Percentiles rank a stretch among this genome's conserved stretches.
phyloP scores from a whole-genome alignment of 2,329 filamentous ascomycete genomes.

The Colletotrichum sp. region DNA sequence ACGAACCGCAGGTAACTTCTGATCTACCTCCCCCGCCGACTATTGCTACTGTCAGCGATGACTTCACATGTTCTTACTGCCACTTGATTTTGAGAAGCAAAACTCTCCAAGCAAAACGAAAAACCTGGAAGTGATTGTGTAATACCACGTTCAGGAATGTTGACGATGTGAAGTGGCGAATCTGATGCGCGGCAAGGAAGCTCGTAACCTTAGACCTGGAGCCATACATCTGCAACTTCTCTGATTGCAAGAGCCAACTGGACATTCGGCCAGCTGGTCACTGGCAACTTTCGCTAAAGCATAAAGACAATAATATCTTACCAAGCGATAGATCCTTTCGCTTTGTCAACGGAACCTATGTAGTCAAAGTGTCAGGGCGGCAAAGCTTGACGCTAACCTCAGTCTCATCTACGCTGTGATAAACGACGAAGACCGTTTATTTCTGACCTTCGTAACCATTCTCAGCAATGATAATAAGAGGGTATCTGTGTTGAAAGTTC shows the following conservation, averaged over 20 bases:
- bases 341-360: neutral
- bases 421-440: neutral
- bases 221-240: neutral
- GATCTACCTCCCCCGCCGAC: neutral
- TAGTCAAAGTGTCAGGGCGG: neutral
- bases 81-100: neutral
- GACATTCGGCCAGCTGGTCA: neutral
- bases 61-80: neutral
- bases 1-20: neutral
- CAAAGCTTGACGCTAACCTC: neutral
- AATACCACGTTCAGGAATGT: neutral
- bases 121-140: neutral
- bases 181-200: neutral
- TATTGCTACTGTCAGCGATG: neutral
- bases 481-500: neutral
- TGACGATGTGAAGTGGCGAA: neutral
- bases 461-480: too few species aligned
- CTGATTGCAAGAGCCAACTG: neutral
- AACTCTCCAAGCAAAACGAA: neutral
- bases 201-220: neutral
- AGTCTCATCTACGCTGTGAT: neutral
- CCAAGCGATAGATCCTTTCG: neutral
- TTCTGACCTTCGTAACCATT: neutral
- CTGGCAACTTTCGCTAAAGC: neutral
- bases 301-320: neutral